phyloP scores from a whole-genome alignment of 2,329 filamentous ascomycete species.

The Fusarium protoensiforme region DNA sequence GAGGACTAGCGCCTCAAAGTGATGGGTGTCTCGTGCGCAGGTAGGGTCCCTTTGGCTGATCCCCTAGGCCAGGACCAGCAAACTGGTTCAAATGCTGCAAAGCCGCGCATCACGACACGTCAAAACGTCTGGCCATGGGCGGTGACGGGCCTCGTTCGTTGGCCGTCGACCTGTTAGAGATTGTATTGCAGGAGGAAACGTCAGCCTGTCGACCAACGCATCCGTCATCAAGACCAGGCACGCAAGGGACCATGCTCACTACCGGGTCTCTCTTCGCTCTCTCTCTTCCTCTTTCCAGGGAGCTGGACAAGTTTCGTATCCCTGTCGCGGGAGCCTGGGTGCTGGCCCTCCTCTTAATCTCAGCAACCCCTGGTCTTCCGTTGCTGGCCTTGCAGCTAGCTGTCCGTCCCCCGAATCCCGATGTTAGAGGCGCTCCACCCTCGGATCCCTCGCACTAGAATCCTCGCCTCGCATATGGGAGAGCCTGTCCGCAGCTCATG shows the following conservation, averaged over 20 bases:
- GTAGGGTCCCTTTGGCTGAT: constrained; percentile 31
- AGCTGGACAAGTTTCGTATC: constrained; percentile 35
- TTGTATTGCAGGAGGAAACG: constrained; percentile 34
- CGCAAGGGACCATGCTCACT: constrained; percentile 3
- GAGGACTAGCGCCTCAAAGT: constrained; percentile 29
- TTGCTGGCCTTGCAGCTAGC: constrained; percentile 17
- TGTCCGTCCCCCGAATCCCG: background rate
- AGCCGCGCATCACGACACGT: constrained; percentile 1
- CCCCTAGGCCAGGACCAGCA: constrained; percentile 27
- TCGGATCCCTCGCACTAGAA: constrained; percentile 27
- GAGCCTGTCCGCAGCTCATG: constrained; percentile 19
- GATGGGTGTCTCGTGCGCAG: constrained; percentile 28
- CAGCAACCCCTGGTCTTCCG: constrained; percentile 29
- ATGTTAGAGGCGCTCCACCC: constrained; percentile 21
- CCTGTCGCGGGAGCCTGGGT: constrained; percentile 32
- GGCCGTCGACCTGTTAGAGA: background rate
- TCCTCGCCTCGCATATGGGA: constrained; percentile 12
- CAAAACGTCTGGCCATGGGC: background rate
- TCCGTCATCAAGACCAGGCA: constrained; percentile 4
- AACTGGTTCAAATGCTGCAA: constrained; percentile 23
- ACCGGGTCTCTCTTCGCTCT: background rate
- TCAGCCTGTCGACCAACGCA: constrained; percentile 15
- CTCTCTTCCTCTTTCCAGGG: constrained; percentile 2
- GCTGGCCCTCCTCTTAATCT: constrained; percentile 37
- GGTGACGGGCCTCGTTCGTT: background rate